Base-by-base conservation (phyloP, 257 asterid genomes). In the Scutellaria galericulata region DNA sequence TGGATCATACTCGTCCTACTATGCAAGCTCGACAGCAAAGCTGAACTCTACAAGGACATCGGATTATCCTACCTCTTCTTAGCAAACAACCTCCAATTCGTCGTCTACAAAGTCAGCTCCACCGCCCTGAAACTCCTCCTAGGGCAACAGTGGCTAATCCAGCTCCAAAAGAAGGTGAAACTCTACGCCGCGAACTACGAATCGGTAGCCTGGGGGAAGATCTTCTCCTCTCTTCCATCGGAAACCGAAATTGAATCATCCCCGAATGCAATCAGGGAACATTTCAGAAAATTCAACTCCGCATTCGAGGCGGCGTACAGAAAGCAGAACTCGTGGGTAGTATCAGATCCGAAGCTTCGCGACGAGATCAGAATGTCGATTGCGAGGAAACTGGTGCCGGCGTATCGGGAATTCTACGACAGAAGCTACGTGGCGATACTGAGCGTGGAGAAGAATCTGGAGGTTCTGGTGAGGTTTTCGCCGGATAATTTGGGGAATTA, bases 21-120 rank as follows among this genome's bases (percentile, higher is more conserved):
- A 37, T 90, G 97, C 82, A 88, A 88, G 61, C 96, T 91, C 52
- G 96, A 91, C 74, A 77, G 77, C 70, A 91, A 86, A 79, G 83
- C 92, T 13, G 76, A 81, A 41, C 58, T 78, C 31, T 91, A 89
- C 82, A 79, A 77, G 11, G 94, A 91, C 70, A 54, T 78, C 37
- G 86, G 82, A 9, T 66, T 89, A 69, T 84, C 92, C 1, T 91
- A 91, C 50, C 92, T 91, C 56, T 91, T 87, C 81, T 63, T 89
- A 70, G 89, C 90, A 1, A 91, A 87, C 81, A 89, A 91, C 35
- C 81, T 89, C 81, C 87, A 78, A 27, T 86, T 68, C 53, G 76
- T 89, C 54, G 77, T 80, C 14, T 82, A 72, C 52, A 81, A 55
- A 63, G 92, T 79, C 67, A 62, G 72, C 59, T 54, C 79, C 58